Base-by-base conservation (phyloP, 257 asterid species). In the Fraxinus pennsylvanica region DNA sequence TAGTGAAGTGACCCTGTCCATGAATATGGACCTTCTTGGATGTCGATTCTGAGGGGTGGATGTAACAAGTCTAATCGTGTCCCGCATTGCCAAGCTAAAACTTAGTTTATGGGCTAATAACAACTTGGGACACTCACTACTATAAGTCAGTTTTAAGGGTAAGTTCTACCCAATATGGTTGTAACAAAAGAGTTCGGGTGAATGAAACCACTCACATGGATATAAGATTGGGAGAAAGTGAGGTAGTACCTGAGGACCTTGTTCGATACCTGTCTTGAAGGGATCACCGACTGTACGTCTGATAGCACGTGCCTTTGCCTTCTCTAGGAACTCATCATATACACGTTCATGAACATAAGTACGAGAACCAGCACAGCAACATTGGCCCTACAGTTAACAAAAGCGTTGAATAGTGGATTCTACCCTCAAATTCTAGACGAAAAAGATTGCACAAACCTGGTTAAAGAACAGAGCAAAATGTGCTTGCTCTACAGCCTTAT, bases 361-460 rank as follows among this genome's bases (percentile, higher is more conserved):
- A 41, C 97, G 78, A 19, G 99, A 96, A 19, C 98, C 99, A 72
- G 99, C 96, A 88, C 97, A 92, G 83, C 99, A 96, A 79, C 98
- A 91, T 88, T 96, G 98, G 33, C 99, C 99, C 98, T 95, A 85
- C 67, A 21, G 22, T n/a, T 57, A 29, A 29, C 30, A 29, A 29
- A 29, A 0, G 25, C 9, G 7, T 57, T 57, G 66, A n/a, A 57
- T 6, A 30, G 21, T 57, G 27, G 12, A 57, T 19, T 19, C 12
- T 21, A n/a, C 21, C 29, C 27, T 57, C 27, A n/a, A 21, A 19
- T 57, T 57, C 65, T 54, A 54, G 30, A 57, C 0, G 29, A n/a
- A 8, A 57, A 19, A 57, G 12, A 33, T 25, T 21, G 80, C 35
- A 72, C n/a, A 73, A 86, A 89, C 99, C 96, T 96, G 98, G 87